Percentiles rank a stretch among this genome's conserved stretches.
phyloP scores from a whole-genome alignment of 306 rosid species.

The Sesbania bispinosa region DNA sequence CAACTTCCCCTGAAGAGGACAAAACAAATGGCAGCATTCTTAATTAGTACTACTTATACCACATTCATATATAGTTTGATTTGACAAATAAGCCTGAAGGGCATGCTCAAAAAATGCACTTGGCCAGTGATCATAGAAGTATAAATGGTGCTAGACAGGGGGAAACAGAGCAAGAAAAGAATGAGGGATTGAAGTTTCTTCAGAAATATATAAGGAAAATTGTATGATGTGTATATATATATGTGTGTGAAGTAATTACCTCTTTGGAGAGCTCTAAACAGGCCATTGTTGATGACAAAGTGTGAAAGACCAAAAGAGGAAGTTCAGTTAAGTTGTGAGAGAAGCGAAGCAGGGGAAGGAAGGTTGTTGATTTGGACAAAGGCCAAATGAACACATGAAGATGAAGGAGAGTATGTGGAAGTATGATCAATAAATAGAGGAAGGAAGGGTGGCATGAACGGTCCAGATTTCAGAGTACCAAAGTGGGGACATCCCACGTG shows the following conservation, averaged over 20 bases:
- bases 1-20: constrained; percentile 45
- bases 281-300: constrained; percentile 46
- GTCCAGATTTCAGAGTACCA: constrained; percentile 45
- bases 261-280: constrained; percentile 48
- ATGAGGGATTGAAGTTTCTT: neutral
- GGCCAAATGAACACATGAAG: constrained; percentile 31
- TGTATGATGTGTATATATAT: no score
- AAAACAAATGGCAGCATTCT: neutral
- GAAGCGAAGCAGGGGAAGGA: constrained; percentile 18
- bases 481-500: constrained; percentile 53
- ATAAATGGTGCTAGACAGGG: neutral
- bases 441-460: constrained; percentile 39
- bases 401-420: constrained; percentile 31
- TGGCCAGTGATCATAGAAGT: neutral
- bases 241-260: constrained; percentile 36
- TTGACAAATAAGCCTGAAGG: neutral
- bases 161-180: no score
- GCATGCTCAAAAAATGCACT: neutral
- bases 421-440: constrained; percentile 56
- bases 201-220: no score
- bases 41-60: neutral
- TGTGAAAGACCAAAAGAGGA: neutral
- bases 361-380: constrained; percentile 23
- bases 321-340: constrained; percentile 3
- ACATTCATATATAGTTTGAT: neutral